Evolutionary conservation across 139 green algal genomes (phyloP).

Genomic region (Choricystis sp.): DNA sequence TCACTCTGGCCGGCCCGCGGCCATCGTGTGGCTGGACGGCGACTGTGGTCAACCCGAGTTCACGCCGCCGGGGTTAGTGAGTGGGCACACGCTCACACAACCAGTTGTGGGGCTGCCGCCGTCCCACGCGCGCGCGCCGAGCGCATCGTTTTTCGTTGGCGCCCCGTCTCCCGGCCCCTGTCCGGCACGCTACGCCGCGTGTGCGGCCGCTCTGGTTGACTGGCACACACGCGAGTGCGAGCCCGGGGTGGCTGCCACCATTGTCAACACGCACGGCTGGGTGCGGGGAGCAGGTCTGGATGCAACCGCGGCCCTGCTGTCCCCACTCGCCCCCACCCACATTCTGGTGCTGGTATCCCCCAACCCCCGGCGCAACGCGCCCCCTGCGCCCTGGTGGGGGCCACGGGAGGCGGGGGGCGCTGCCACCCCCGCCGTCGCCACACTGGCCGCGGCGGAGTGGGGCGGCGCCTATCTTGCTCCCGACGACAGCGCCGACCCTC

Average conservation of each 20-base stretch:
- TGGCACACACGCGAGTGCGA: conserved; percentile 28
- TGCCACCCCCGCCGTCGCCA: background rate
- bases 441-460: background rate
- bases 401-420: background rate
- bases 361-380: background rate
- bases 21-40: background rate
- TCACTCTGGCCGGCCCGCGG: too few relatives aligned
- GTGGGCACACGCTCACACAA: conserved; percentile 25
- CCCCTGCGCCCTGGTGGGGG: background rate
- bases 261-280: conserved; percentile 79
- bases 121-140: too few relatives aligned
- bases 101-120: conserved; percentile 23
- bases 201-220: conserved; percentile 25
- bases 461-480: background rate
- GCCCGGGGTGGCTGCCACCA: conserved; percentile 12
- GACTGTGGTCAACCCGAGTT: conserved; percentile 81
- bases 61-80: conserved; percentile 50
- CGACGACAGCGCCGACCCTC: too few relatives aligned
- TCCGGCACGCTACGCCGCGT: conserved; percentile 44
- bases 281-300: conserved; percentile 60
- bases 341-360: background rate
- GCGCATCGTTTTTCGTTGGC: conserved; percentile 38
- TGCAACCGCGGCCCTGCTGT: background rate
- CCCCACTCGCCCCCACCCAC: background rate
- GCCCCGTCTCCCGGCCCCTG: conserved; percentile 39